Base-by-base conservation (phyloP, 2,329 filamentous ascomycete species). In the Dichotomopilus funicola region DNA sequence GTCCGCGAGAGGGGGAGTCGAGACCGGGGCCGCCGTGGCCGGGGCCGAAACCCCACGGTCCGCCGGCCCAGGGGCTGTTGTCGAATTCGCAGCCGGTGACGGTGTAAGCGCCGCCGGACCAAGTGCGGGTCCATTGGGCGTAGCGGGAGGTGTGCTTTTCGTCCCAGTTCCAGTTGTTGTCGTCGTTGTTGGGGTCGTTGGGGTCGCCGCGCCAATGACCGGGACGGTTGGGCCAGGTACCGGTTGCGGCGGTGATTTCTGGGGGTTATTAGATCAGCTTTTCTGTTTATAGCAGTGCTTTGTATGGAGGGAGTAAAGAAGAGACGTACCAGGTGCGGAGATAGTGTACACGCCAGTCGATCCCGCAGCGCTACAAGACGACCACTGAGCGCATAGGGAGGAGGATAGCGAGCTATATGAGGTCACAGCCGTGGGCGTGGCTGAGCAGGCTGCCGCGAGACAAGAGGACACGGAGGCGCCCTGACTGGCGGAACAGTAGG, bases 51-150 rank as follows among this genome's bases (percentile, higher is more conserved):
- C 70, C 70, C 57, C 69, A 69, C 34, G 65, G 65, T 5, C 72
- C 72, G 40, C 71, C 68, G 36, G 70, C 68, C 73, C 73, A 75
- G 0, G 70, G 70, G 35, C 68, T 71, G 2, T 71, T 72, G 59
- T 67, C 64, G 66, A 71, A 75, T 34, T 70, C 66, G 58, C 73
- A 75, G 1, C 72, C 72, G 1, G 72, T 75, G 3, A 75, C 70
- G 31, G 73, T 75, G 56, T 71, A 72, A 13, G 66, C 67, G 43
- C 70, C 69, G 46, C 69, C 70, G 1, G 69, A 64, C 68, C 69
- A 74, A 47, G 71, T 72, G 45, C 61, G 62, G 5, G 67, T 66
- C 41, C 35, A 56, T 12, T 54, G 50, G 10, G 6, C 19, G n/a
- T 13, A 37, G 45, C 33, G 34, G 11, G 11, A 13, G 34, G 7